These are phyloP conservation scores for Monilinia vaccinii-corymbosi DNA, from an alignment of 2,329 filamentous ascomycete genomes.

Conservation along the genomic window DNA sequence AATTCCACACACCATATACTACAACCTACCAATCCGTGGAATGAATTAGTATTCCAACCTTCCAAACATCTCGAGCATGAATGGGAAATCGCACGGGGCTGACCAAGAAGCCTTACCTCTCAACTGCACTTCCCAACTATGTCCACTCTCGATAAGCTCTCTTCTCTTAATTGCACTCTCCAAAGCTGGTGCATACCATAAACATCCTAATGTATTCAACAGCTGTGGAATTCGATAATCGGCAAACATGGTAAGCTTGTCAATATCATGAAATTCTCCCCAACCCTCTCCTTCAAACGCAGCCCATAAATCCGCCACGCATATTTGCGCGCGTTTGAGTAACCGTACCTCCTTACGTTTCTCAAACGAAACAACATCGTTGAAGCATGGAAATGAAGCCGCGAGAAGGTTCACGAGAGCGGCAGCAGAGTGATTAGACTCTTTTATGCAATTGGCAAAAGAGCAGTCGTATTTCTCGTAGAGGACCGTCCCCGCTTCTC, in stretches of 20 bases:
- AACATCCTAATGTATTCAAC: conserved; percentile 69
- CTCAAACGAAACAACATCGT: conserved; percentile 70
- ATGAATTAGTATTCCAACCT: not conserved
- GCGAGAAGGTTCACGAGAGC: conserved; percentile 79
- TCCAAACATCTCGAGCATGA: not conserved
- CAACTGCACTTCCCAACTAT: conserved; percentile 76
- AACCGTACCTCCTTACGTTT: conserved; percentile 65
- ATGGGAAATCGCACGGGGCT: not conserved
- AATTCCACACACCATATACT: conserved; percentile 96
- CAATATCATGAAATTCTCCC: conserved; percentile 80
- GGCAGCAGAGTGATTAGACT: conserved; percentile 71
- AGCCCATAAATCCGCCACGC: conserved; percentile 94
- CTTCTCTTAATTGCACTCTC: conserved; percentile 58
- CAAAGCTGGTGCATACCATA: conserved; percentile 76
- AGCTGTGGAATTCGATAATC: conserved; percentile 97
- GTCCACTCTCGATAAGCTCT: conserved; percentile 59
- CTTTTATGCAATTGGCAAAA: conserved; percentile 62
- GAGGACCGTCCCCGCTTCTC: conserved; percentile 74
- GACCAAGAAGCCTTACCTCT: conserved; percentile 45
- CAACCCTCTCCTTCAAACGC: conserved; percentile 77
- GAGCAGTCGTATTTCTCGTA: conserved; percentile 71
- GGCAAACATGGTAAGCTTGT: conserved; percentile 96
- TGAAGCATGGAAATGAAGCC: conserved; percentile 74
- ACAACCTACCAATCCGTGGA: conserved; percentile 47
- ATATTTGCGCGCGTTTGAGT: conserved; percentile 90